Conservation (phyloP, 1,139 yeast species). For the Geotrichum bryndzae region DNA sequence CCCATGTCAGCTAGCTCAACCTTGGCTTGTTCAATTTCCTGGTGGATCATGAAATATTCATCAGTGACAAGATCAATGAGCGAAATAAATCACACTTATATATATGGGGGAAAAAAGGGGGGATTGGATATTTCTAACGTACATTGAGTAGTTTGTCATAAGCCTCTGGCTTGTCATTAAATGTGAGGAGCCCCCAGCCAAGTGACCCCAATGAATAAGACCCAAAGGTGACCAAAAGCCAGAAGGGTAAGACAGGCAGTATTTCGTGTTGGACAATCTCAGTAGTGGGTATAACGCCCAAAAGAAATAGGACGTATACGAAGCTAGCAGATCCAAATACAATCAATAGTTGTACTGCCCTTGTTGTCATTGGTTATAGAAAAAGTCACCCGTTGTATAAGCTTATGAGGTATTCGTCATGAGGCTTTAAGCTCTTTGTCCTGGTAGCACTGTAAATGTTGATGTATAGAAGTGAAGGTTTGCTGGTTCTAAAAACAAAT, state of each 20-base stretch:
- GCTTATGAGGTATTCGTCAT: not conserved
- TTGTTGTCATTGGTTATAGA: conserved; percentile 46
- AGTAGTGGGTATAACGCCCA: conserved; percentile 55
- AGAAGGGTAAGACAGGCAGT: conserved; percentile 64
- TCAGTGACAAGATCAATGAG: not conserved
- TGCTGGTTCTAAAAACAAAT: no score
- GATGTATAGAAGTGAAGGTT: no score
- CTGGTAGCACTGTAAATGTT: not conserved
- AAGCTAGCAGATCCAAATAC: conserved; percentile 40
- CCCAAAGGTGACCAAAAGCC: conserved; percentile 67
- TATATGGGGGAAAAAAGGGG: not conserved
- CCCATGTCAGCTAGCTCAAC: conserved; percentile 53
- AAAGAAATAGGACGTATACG: conserved; percentile 48
- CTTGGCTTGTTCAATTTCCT: conserved; percentile 64
- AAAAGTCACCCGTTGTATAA: not conserved
- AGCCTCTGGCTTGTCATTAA: conserved; percentile 68
- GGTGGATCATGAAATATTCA: not conserved
- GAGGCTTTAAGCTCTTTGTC: not conserved
- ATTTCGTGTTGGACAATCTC: conserved; percentile 47
- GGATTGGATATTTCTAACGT: conserved; percentile 15
- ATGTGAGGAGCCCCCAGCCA: conserved; percentile 66
- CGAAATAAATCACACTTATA: not conserved
- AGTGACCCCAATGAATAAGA: conserved; percentile 64
- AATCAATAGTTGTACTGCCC: conserved; percentile 57
- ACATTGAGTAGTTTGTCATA: conserved; percentile 53